Conservation (phyloP, 208 protist species). For the Kentomonas sorsogonicus region DNA sequence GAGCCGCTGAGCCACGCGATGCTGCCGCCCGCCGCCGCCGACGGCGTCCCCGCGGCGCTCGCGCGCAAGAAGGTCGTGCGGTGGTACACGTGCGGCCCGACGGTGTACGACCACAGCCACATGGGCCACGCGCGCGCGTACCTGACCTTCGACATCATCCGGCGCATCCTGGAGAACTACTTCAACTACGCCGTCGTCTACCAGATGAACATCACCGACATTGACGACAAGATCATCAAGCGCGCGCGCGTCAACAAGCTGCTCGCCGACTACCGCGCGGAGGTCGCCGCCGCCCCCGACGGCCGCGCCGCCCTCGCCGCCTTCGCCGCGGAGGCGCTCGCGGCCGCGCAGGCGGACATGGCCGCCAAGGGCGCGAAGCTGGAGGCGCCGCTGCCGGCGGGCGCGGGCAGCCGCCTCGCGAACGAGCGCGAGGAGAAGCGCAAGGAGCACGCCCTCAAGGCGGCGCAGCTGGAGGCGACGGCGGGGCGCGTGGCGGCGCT, state of each 20-base stretch:
- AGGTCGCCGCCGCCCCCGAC: constrained; percentile 23
- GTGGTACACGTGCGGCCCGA: constrained; percentile 98
- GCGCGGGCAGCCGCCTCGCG: constrained; percentile 39
- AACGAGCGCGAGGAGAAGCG: constrained; percentile 77
- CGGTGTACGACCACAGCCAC: constrained; percentile 96
- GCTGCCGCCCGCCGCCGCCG: no score
- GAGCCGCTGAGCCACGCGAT: constrained; percentile 37
- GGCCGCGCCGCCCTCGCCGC: constrained; percentile 33
- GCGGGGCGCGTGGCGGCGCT: constrained; percentile 37
- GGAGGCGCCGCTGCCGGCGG: constrained; percentile 33
- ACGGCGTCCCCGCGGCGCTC: no score
- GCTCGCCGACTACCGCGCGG: constrained; percentile 58
- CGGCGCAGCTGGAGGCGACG: constrained; percentile 51
- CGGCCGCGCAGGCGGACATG: constrained; percentile 28
- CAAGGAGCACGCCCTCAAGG: constrained; percentile 66
- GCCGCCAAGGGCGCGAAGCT: constrained; percentile 31
- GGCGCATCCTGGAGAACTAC: constrained; percentile 96
- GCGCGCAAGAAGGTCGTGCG: constrained; percentile 45
- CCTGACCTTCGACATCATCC: constrained; percentile 96
- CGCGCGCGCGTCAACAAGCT: constrained; percentile 88
- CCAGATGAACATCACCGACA: constrained; percentile 98
- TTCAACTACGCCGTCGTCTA: constrained; percentile 91
- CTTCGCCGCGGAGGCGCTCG: constrained; percentile 48
- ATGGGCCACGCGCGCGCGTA: constrained; percentile 98
- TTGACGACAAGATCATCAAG: constrained; percentile 99